Conservation (phyloP, 805 yeast species). For the Candida xiaguanensis region DNA sequence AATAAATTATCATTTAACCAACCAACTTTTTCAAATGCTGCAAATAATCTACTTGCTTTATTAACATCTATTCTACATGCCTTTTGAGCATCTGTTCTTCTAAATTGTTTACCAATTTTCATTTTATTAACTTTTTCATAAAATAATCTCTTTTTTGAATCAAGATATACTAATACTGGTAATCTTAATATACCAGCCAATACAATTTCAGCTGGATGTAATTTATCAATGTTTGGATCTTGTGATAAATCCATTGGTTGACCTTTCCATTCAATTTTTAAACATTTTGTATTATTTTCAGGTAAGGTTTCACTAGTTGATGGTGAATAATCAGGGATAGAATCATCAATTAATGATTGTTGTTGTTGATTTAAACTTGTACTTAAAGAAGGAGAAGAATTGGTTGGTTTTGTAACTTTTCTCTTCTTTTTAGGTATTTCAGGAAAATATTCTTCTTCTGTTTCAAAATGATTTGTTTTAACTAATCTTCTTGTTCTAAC, state of each 20-base stretch:
- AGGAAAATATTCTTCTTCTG: constrained; percentile 9
- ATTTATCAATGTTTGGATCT: constrained; percentile 68
- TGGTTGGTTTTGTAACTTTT: constrained; percentile 26
- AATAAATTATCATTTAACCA: constrained; percentile 83
- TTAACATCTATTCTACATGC: constrained; percentile 97
- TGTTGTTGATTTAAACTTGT: constrained; percentile 32
- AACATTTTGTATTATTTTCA: constrained; percentile 56
- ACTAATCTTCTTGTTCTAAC: constrained; percentile 59
- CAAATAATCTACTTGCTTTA: constrained; percentile 87
- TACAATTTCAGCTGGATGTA: constrained; percentile 89
- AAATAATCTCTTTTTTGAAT: constrained; percentile 68
- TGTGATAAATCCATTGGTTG: constrained; percentile 86
- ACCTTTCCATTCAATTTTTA: constrained; percentile 96
- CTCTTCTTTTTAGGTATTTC: constrained; percentile 26
- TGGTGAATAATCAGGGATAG: constrained; percentile 83
- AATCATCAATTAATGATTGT: constrained; percentile 59
- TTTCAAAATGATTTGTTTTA: constrained; percentile 29
- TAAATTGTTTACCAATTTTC: constrained; percentile 69
- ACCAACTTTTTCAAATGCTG: constrained; percentile 87
- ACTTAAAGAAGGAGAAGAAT: constrained; percentile 20
- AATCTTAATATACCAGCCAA: constrained; percentile 86
- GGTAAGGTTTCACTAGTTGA: constrained; percentile 57
- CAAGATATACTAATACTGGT: constrained; percentile 80
- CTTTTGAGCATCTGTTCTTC: constrained; percentile 97
- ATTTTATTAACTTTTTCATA: constrained; percentile 81